Base-by-base conservation (phyloP, 176 grass and related monocot genomes). In the Hyparrhenia diplandra region DNA sequence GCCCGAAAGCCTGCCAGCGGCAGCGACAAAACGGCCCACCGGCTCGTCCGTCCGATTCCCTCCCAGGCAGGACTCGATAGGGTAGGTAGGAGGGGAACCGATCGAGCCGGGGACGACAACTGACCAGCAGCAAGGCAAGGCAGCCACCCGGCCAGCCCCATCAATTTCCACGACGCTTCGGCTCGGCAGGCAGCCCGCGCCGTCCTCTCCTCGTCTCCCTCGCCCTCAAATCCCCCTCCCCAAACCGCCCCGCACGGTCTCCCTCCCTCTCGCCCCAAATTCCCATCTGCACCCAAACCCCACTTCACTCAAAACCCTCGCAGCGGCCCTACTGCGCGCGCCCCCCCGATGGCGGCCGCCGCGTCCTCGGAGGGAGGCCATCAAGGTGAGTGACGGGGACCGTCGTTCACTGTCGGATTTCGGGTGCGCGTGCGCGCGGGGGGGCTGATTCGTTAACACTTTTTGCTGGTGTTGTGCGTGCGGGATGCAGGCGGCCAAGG, bases 401-500 rank as follows among this genome's bases (percentile, higher is more conserved):
- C 73, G 2, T 62, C 11, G 8, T 37, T 6, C 4, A 24, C 14
- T 28, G 76, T 68, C 0, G 71, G 32, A 82, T 79, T 73, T 60
- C 23, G 27, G 42, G 1, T 66, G 18, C 61, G 41, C 76, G 13
- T 42, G 30, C 52, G 14, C 5, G 25, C n/a, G n/a, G n/a, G 2
- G 2, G 35, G 63, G 36, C 59, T 90, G 60, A 83, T 83, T 69
- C 12, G n/a, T 23, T 57, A 4, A 21, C 10, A 4, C 7, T 77
- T 32, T 32, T 77, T 16, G 45, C 12, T 46, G 11, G n/a, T 12
- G 28, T 51, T 18, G 27, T 52, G 18, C 18, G 28, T 16, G 42
- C 46, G 31, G 7, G 67, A n/a, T 9, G 73, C 86, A 99, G 97
- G 85, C 76, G 71, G 93, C 97, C 58, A 93, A 99, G 85, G 93